Evolutionary conservation across 345 rosid species (phyloP).

Genomic region (Lepidium aucheri): DNA sequence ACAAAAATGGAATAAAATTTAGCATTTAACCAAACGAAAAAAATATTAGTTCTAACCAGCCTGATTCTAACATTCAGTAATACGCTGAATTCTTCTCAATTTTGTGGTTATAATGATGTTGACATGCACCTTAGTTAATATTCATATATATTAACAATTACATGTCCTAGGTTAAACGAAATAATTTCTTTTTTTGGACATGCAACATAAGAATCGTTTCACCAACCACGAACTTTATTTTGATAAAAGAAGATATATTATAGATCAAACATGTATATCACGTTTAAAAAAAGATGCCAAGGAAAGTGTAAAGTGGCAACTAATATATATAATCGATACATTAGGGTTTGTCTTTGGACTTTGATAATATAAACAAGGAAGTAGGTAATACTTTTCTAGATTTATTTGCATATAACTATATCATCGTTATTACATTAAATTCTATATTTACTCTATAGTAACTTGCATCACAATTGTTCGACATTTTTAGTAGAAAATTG

Average conservation of each 20-base stretch:
- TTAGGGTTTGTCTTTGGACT: not conserved
- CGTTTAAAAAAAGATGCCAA: not conserved
- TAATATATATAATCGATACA: not conserved
- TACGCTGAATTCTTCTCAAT: no score
- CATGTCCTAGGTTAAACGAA: not conserved
- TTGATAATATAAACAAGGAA: not conserved
- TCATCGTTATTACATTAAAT: not conserved
- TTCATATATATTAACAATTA: not conserved
- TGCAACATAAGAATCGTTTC: not conserved
- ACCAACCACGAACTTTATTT: constrained; percentile 6
- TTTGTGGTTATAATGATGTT: no score
- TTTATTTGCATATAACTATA: not conserved
- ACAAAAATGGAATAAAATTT: no score
- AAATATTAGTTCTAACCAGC: no score
- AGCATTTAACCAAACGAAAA: no score
- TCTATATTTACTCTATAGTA: not conserved
- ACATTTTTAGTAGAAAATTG: no score
- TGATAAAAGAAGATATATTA: not conserved
- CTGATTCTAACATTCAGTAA: no score
- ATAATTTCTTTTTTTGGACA: not conserved
- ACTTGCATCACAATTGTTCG: no score
- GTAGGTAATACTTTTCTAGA: not conserved
- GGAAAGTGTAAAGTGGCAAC: constrained; percentile 1
- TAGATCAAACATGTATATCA: constrained; percentile 2
- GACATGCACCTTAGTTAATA: no score